Base-by-base conservation (phyloP, 805 yeast species). In the Kluyveromyces nonfermentans region DNA sequence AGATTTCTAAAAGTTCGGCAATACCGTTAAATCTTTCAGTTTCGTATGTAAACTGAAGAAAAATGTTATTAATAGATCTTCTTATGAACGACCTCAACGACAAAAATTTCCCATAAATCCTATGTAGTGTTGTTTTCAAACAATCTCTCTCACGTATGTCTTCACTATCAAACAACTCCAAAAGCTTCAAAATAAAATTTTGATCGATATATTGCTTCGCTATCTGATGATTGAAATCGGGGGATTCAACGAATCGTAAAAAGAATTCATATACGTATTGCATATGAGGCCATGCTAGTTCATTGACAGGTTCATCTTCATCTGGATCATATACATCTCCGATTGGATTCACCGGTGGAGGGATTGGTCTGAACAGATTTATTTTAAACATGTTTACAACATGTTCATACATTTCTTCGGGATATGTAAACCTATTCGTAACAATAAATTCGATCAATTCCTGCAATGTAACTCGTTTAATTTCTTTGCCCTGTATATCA, bases 261-360 rank as follows among this genome's bases (percentile, higher is more conserved):
- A 93, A 90, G 57, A 93, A 87, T 64, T 93, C 97, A 68, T 93
- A 93, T 28, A 89, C 95, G 35, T 88, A 76, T 65, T 87, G 95
- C 97, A 93, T 93, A 63, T 93, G 98, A 10, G 97, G 96, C 98
- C 98, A 93, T 8, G 97, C 89, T 50, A 90, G 77, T 62, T 93
- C 97, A 55, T 80, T 79, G 33, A 93, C 95, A 2, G 97, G 97
- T 65, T 93, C 98, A 68, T 93, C 98, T 67, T 93, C 98, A 66
- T 93, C 98, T 1, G 98, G 98, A 57, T 93, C 98, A 64, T 77
- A 93, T 33, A 90, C 77, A 51, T 93, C 98, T 33, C 98, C 98
- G 37, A 89, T 76, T 5, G 97, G 97, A 62, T 93, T 93, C 32
- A 89, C 96, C 1, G 97, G 97, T 1, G 98, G 98, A 3, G 98